Conservation (phyloP, 805 yeast genomes). For the Lipomyces japonicus region DNA sequence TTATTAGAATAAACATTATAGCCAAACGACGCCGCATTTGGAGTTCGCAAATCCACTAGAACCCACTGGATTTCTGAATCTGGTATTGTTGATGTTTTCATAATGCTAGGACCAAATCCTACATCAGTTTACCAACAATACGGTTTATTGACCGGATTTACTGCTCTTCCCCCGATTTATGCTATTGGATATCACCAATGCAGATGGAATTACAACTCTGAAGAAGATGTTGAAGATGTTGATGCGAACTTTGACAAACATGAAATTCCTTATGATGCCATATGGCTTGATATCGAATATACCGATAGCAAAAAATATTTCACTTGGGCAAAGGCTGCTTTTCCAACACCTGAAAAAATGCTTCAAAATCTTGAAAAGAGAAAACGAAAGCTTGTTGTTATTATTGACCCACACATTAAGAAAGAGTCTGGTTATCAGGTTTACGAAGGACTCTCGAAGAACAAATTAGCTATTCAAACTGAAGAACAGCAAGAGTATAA, state of each 20-base stretch:
- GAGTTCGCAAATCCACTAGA: slow-evolving; percentile 34
- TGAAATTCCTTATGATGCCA: slow-evolving; percentile 79
- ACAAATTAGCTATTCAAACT: slow-evolving; percentile 48
- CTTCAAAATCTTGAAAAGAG: slow-evolving; percentile 59
- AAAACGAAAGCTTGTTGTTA: slow-evolving; percentile 75
- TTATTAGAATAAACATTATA: background rate
- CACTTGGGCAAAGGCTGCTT: slow-evolving; percentile 76
- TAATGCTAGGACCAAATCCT: slow-evolving; percentile 56
- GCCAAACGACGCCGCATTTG: slow-evolving; percentile 23
- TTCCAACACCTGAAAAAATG: slow-evolving; percentile 74
- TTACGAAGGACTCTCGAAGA: slow-evolving; percentile 49
- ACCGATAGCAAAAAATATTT: slow-evolving; percentile 82
- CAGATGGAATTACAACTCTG: slow-evolving; percentile 94
- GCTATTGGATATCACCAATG: slow-evolving; percentile 93
- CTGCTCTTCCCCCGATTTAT: slow-evolving; percentile 69
- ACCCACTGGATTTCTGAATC: slow-evolving; percentile 95
- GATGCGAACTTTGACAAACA: slow-evolving; percentile 64
- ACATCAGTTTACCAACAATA: slow-evolving; percentile 59
- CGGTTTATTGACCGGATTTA: slow-evolving; percentile 67
- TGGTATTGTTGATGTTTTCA: slow-evolving; percentile 73
- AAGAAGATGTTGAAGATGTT: slow-evolving; percentile 75
- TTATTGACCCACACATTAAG: slow-evolving; percentile 90
- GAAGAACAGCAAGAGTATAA: slow-evolving; percentile 50
- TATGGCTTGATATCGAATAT: slow-evolving; percentile 95
- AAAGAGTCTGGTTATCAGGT: slow-evolving; percentile 53